These are phyloP conservation scores for Cyclotella atomus DNA, from an alignment of 108 stramenopile species.

Conservation along the genomic window DNA sequence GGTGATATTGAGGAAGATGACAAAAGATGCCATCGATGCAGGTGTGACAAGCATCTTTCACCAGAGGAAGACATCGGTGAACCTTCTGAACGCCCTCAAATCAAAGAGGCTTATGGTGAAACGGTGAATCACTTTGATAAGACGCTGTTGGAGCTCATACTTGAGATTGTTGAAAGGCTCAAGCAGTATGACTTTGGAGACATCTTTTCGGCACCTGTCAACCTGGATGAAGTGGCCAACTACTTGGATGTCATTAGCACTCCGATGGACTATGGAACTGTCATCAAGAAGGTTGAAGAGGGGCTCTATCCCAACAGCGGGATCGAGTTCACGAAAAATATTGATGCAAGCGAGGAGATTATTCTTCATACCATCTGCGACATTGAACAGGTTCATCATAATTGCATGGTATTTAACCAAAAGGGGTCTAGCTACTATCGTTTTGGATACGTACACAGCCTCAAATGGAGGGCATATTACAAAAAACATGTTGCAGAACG, in stretches of 20 bases:
- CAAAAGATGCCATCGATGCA: conserved; percentile 32
- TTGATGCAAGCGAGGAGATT: conserved; percentile 36
- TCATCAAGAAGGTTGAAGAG: conserved; percentile 52
- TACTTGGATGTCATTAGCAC: conserved; percentile 61
- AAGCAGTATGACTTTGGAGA: conserved; percentile 74
- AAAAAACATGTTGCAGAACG: conserved; percentile 44
- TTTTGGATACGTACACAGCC: conserved; percentile 68
- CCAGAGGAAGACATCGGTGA: conserved; percentile 1
- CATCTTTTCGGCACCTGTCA: conserved; percentile 69
- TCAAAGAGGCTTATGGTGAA: conserved; percentile 10
- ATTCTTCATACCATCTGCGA: conserved; percentile 60
- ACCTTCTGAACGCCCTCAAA: neutral
- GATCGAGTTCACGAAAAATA: neutral
- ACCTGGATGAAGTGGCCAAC: conserved; percentile 44
- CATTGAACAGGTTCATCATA: conserved; percentile 79
- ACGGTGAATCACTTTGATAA: neutral
- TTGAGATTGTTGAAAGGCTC: conserved; percentile 53
- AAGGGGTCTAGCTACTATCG: conserved; percentile 66
- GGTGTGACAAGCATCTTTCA: conserved; percentile 1
- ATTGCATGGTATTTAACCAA: conserved; percentile 75
- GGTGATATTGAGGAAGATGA: neutral
- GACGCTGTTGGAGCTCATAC: conserved; percentile 1
- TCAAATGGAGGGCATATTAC: conserved; percentile 50
- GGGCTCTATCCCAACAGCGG: conserved; percentile 49
- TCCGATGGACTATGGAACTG: conserved; percentile 82